A percentile compares a stretch with the other conserved stretches of the same genome.
These are phyloP conservation scores for Termitomyces heimii DNA, from an alignment of 768 basidiomycete species.

Conservation along the genomic window DNA sequence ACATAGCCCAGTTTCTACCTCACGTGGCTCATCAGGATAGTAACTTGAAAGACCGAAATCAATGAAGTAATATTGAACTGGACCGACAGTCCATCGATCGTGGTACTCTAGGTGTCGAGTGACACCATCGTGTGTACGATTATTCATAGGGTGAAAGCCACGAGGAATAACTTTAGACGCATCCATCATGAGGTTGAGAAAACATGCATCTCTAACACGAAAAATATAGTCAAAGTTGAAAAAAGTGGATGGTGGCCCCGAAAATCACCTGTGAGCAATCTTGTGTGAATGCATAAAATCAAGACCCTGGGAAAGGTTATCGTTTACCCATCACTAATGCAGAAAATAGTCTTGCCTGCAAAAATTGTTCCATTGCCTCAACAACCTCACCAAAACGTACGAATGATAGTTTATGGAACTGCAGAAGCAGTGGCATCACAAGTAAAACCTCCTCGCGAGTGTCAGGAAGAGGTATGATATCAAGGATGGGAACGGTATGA, in stretches of 20 bases:
- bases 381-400: conserved; percentile 16
- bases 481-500: conserved; percentile 17
- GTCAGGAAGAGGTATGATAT: conserved; percentile 16
- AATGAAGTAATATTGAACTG: conserved; percentile 22
- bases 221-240: no score
- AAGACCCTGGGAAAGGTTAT: neutral
- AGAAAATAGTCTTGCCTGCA: conserved; percentile 10
- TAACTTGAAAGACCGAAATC: conserved; percentile 19
- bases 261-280: neutral
- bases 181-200: conserved; percentile 14
- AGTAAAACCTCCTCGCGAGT: conserved; percentile 7
- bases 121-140: neutral
- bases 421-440: conserved; percentile 16
- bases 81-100: conserved; percentile 16
- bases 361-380: conserved; percentile 15
- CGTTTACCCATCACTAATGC: neutral
- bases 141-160: conserved; percentile 5
- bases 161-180: conserved; percentile 5
- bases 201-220: conserved; percentile 16
- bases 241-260: neutral
- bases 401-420: conserved; percentile 15
- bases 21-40: neutral
- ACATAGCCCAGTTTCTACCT: conserved; percentile 1
- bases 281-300: neutral
- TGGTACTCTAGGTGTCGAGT: neutral